Base-by-base conservation (phyloP, 129 eudicot genomes). In the Flaveria ramosissima region DNA sequence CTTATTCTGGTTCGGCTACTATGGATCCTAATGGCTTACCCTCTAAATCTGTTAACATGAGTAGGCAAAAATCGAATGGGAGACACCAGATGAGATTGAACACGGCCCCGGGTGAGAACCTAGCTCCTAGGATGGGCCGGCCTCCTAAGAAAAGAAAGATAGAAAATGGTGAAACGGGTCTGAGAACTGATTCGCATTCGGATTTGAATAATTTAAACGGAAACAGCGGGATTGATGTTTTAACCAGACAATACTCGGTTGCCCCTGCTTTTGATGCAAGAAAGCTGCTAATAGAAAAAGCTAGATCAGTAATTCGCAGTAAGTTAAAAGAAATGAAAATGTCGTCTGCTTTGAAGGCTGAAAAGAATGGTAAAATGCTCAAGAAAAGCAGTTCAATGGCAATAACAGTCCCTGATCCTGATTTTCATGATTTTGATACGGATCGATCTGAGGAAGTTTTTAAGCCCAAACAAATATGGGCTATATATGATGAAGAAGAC, bases 401-500 rank as follows among this genome's bases (percentile, higher is more conserved):
- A 24, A 88, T 95, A 77, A 85, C 88, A 14, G 99, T 95, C 48
- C 99, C 99, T 2, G 99, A 95, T 70, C 88, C 99, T 0, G 99
- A 95, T 80, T 95, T 95, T 75, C 99, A 95, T 81, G 97, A 95
- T 86, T 95, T 95, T 77, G 99, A 95, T 81, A 83, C 81, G 73
- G 97, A 91, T 73, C 84, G 99, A 52, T 70, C 95, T 7, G 99
- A 95, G 61, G 96, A 89, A 61, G 93, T 96, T 73, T 92, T 95
- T 79, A 83, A 86, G 71, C 96, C 97, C 15, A 95, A 92, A 82
- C 99, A 95, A 80, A 95, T 95, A 86, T 95, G 99, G 99, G 99
- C 99, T 17, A 75, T 95, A 41, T 95, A 95, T 24, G 99, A 95
- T 62, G 99, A 95, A 89, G 99, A 95, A 86, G 99, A 95, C 61